These are phyloP conservation scores for Babesia caballi DNA, from an alignment of 169 alveolate genomes.

Conservation along the genomic window DNA sequence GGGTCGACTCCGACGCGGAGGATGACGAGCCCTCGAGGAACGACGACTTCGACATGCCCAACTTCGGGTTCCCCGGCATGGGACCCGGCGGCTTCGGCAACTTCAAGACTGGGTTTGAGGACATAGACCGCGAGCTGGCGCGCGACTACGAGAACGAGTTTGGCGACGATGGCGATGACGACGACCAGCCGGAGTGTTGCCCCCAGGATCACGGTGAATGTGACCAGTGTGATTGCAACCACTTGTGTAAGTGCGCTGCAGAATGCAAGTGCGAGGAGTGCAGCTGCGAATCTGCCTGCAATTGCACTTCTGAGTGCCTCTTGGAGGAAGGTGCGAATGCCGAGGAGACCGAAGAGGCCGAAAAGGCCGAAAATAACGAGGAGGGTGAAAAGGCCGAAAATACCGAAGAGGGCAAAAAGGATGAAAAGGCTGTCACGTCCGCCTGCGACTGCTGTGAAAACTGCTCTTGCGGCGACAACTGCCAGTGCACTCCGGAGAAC, in stretches of 20 bases:
- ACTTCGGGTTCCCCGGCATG: slow-evolving; percentile 69
- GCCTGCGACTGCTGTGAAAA: slow-evolving; percentile 21
- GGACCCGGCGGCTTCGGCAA: slow-evolving; percentile 52
- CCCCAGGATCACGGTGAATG: background rate
- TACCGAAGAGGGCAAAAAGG: no score
- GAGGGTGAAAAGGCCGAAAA: background rate
- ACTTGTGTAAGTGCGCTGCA: slow-evolving; percentile 34
- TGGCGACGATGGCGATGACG: slow-evolving; percentile 43
- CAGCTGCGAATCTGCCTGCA: background rate
- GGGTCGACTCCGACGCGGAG: slow-evolving; percentile 80
- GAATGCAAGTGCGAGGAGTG: slow-evolving; percentile 30
- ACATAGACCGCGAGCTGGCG: background rate
- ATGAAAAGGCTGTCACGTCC: background rate
- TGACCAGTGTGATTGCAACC: slow-evolving; percentile 20
- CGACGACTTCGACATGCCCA: slow-evolving; percentile 74
- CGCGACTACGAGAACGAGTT: background rate
- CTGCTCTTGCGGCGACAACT: slow-evolving; percentile 43
- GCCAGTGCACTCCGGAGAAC: slow-evolving; percentile 46
- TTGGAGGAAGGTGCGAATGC: background rate
- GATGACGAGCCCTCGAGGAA: slow-evolving; percentile 60
- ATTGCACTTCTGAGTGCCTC: slow-evolving; percentile 15
- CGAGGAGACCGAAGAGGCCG: slow-evolving; percentile 8
- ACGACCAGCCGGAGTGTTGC: slow-evolving; percentile 12
- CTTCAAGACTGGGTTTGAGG: no score
- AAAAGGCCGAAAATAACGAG: background rate